Evolutionary conservation across 345 rosid species (phyloP), one percentile per base, ranked within the genome.

Genomic region (Raphanus sativus): DNA sequence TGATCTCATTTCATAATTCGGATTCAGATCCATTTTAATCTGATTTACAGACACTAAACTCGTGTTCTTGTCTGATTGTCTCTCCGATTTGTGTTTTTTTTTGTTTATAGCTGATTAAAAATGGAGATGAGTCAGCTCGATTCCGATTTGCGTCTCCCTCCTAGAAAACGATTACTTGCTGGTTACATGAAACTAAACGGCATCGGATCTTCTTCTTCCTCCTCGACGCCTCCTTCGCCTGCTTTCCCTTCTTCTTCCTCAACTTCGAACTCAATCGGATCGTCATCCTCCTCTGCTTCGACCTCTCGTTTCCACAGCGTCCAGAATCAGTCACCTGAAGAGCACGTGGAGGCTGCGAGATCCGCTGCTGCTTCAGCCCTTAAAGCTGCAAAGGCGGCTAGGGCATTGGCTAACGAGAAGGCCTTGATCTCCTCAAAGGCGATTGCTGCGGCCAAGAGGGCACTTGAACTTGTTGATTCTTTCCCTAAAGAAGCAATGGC

Each of bases 71-170:
- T 21, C 21, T 21, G 21, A 21, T 29, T 28, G 81, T 78, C 38
- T 72, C 56, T 55, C 55, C n/a, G 70, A 73, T 48, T 81, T 82
- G 73, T 71, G 21, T 21, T 21, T 21, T 21, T 21, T 21, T 21
- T 21, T 33, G 42, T 75, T 78, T 36, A 6, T 36, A 60, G 66
- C 60, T 71, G 29, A 52, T 62, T 28, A 33, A 48, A 48, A 67
- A 94, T 94, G 98, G 97, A 92, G 77, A 81, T 79, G 81, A 90
- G 83, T 86, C 93, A 86, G 76, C 82, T 89, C 87, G 97, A 88
- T 73, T 90, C 84, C 11, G 98, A 89, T 80, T 97, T 83, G 30
- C 98, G 90, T 74, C 87, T 94, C 71, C 98, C 98, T 77, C 98
- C 98, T 5, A 88, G 98, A 21, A 94, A 94, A 72, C 88, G 98